A percentile compares a stretch with the other conserved stretches of the same genome.
These are phyloP conservation scores for Talaromyces sp. DNA, from an alignment of 2,329 filamentous ascomycete genomes.

Conservation along the genomic window DNA sequence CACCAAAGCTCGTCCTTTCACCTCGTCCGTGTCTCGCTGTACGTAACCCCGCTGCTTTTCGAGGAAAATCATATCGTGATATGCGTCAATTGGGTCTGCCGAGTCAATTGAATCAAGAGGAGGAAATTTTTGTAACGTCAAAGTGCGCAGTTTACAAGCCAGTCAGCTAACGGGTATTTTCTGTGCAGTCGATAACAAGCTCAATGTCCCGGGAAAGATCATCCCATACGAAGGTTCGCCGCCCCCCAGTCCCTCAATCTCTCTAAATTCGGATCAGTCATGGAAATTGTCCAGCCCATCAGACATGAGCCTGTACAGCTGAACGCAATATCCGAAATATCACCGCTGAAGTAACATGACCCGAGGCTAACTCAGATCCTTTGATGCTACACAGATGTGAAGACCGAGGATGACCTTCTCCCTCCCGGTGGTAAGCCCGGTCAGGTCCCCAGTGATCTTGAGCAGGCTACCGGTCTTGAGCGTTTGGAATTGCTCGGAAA, in stretches of 20 bases:
- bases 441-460: constrained; percentile 86
- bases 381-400: constrained; percentile 64
- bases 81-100: not conserved
- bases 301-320: not conserved
- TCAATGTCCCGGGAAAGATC: constrained; percentile 43
- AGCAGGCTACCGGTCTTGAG: constrained; percentile 96
- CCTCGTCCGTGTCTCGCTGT: constrained; percentile 46
- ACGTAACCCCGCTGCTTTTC: constrained; percentile 30
- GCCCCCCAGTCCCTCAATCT: not conserved
- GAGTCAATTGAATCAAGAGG: not conserved
- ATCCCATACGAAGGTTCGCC: constrained; percentile 45
- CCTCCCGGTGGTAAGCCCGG: constrained; percentile 77
- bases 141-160: not conserved
- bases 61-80: not conserved
- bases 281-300: not conserved
- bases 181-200: constrained; percentile 33
- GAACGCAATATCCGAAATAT: constrained; percentile 3
- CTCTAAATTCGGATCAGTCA: not conserved
- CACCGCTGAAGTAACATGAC: constrained; percentile 1
- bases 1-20: constrained; percentile 43
- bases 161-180: constrained; percentile 8
- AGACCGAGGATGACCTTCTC: constrained; percentile 75
- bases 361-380: constrained; percentile 11
- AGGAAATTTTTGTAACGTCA: not conserved
- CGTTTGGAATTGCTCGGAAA: constrained; percentile 98